These are phyloP conservation scores for Colletotrichum tropicale DNA, from an alignment of 2,329 filamentous ascomycete genomes.

Conservation along the genomic window DNA sequence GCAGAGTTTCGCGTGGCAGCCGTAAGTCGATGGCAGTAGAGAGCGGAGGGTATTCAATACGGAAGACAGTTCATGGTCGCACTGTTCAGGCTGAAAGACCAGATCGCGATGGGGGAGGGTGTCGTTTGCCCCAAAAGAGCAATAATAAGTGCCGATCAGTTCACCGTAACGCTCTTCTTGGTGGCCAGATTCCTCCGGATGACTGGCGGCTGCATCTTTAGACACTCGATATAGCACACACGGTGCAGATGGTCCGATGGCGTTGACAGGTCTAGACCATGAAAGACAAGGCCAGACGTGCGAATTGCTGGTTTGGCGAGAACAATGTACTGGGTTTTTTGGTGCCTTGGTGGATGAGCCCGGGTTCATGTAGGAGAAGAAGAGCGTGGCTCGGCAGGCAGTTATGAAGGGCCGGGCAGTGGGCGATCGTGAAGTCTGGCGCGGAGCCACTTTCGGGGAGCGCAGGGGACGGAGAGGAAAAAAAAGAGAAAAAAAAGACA, in stretches of 20 bases:
- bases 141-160: slow-evolving; percentile 4
- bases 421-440: neutral
- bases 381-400: neutral
- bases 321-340: neutral
- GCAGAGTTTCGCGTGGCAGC: neutral
- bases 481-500: neutral
- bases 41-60: neutral
- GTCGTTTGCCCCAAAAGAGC: neutral
- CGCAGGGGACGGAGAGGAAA: neutral
- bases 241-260: slow-evolving; percentile 14
- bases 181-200: slow-evolving; percentile 9
- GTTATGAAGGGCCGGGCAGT: neutral
- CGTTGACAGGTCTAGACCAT: slow-evolving; percentile 12
- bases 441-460: neutral
- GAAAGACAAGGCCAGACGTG: neutral
- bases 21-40: neutral
- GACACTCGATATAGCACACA: neutral
- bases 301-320: neutral
- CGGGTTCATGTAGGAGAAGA: neutral
- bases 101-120: slow-evolving; percentile 4
- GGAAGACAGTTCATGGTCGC: neutral
- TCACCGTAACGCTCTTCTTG: slow-evolving; percentile 9
- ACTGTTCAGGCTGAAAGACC: neutral
- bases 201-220: slow-evolving; percentile 7
- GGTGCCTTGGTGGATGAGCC: neutral